Conservation (phyloP, 202 grass and related monocot species). For the Carex sylvatica region DNA sequence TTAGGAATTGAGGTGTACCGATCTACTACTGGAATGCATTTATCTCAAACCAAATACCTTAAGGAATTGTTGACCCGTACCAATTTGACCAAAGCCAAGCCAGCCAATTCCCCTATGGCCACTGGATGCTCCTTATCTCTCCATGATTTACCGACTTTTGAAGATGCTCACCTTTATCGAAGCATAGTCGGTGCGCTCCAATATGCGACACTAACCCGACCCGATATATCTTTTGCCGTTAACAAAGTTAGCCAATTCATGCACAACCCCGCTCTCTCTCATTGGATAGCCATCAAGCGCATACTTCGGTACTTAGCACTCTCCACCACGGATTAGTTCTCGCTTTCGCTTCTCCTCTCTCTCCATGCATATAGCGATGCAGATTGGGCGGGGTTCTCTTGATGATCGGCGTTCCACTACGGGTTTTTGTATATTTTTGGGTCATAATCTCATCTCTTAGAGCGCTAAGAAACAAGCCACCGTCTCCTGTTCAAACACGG, state of each 20-base stretch:
- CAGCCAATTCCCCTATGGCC: not conserved
- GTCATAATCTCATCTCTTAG: no score
- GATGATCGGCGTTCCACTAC: no score
- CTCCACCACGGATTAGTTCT: not conserved
- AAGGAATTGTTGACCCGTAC: not conserved
- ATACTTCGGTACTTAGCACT: not conserved
- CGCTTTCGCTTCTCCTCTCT: rapidly evolving
- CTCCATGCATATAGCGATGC: not conserved
- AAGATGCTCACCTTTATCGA: no score
- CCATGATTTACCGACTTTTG: no score
- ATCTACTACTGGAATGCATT: not conserved
- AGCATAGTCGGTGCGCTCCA: not conserved
- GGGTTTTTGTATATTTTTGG: no score
- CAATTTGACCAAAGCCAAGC: not conserved
- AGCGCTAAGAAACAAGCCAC: no score
- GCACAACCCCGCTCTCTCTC: not conserved
- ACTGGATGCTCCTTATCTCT: rapidly evolving
- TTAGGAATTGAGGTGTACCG: not conserved
- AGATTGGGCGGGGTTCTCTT: no score
- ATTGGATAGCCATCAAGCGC: not conserved
- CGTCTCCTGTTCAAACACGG: no score
- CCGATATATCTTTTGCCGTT: not conserved
- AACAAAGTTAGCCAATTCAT: no score
- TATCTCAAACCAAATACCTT: not conserved
- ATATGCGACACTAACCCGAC: not conserved